Base-by-base conservation (phyloP, 768 basidiomycete species). In the Jaapia argillacea region DNA sequence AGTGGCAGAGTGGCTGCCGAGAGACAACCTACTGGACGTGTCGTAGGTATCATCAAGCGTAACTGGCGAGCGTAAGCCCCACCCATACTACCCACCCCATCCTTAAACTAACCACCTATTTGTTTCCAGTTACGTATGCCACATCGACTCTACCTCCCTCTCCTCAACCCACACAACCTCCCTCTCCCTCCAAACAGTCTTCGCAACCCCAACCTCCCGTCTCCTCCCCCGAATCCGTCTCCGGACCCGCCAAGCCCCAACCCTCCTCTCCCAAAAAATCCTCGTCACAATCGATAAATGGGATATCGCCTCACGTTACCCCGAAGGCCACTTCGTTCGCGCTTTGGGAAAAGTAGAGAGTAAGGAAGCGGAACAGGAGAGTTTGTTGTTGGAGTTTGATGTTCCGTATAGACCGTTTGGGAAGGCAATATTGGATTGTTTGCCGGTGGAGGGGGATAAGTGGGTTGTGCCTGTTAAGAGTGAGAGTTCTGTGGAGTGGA, bases 361-460 rank as follows among this genome's bases (percentile, higher is more conserved):
- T 59, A 96, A 97, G 60, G 92, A 94, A 58, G 93, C 93, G 0
- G 94, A 98, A 55, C 85, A 92, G 58, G 94, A 98, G 62, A 89
- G 87, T 57, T 56, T 99, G 44, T 59, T 99, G 52, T 64, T 98
- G 23, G 94, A 99, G 59, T 98, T 84, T 57, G 96, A 96, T 43
- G 90, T 97, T 5, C 91, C 92, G 1, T 97, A 98, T 58, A 60
- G 94, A 49, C 90, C 96, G 2, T 99, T 99, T 59, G 92, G 92
- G n/a, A 87, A 82, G 60, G 89, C 92, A 2, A 91, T 98, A 36
- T 54, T 96, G 53, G 82, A 87, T 49, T 98, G 96, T 58, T 63
- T 99, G 51, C 96, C 96, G 1, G 54, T 60, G 2, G 84, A 97
- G 59, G 96, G 96, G 0, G 92, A 96, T 6, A 66, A 68, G 20